A percentile compares a stretch with the other conserved stretches of the same genome.
Conservation (phyloP, 2,329 filamentous ascomycete genomes). For the Diaporthe velutina region DNA sequence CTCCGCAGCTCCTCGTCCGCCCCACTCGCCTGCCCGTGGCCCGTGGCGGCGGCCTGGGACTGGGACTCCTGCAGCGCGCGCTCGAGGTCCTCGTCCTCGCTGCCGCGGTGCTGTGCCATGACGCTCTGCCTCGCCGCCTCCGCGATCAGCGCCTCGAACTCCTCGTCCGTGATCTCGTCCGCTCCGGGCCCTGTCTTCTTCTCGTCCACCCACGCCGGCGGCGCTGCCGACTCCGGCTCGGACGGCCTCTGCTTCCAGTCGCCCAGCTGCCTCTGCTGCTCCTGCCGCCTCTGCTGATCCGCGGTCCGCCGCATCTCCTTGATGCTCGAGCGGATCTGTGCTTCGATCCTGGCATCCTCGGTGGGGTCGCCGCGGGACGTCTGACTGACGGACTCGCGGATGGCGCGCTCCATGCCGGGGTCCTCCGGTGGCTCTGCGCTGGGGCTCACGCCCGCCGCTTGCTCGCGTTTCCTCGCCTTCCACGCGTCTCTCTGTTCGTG, state of each 20-base stretch:
- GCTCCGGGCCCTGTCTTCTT: slow-evolving; percentile 49
- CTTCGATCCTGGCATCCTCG: slow-evolving; percentile 79
- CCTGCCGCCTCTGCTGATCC: slow-evolving; percentile 39
- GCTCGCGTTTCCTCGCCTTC: slow-evolving; percentile 51
- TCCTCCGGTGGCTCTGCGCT: slow-evolving; percentile 52
- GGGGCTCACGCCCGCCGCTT: slow-evolving; percentile 27
- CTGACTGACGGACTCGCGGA: slow-evolving; percentile 75
- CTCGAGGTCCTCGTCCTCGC: slow-evolving; percentile 53
- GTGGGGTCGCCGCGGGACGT: slow-evolving; percentile 77
- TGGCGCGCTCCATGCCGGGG: slow-evolving; percentile 78
- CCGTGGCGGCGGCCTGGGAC: slow-evolving; percentile 32
- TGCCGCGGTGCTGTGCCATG: slow-evolving; percentile 41
- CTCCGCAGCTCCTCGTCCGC: slow-evolving; percentile 61
- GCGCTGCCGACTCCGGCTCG: slow-evolving; percentile 48
- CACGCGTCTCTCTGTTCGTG: slow-evolving; percentile 61
- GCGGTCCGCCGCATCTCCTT: slow-evolving; percentile 60
- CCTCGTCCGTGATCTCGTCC: slow-evolving; percentile 66
- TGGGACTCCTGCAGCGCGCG: slow-evolving; percentile 57
- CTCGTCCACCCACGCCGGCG: slow-evolving; percentile 46
- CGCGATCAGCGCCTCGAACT: slow-evolving; percentile 69
- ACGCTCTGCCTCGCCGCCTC: slow-evolving; percentile 68
- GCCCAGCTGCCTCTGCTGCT: slow-evolving; percentile 18
- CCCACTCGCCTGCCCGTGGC: slow-evolving; percentile 48
- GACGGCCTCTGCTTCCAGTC: slow-evolving; percentile 41
- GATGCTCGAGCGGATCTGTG: slow-evolving; percentile 80